Evolutionary conservation across 2,329 filamentous ascomycete genomes (phyloP), one percentile per base, ranked within the genome.

Genomic region (Waltergamsia citrina): DNA sequence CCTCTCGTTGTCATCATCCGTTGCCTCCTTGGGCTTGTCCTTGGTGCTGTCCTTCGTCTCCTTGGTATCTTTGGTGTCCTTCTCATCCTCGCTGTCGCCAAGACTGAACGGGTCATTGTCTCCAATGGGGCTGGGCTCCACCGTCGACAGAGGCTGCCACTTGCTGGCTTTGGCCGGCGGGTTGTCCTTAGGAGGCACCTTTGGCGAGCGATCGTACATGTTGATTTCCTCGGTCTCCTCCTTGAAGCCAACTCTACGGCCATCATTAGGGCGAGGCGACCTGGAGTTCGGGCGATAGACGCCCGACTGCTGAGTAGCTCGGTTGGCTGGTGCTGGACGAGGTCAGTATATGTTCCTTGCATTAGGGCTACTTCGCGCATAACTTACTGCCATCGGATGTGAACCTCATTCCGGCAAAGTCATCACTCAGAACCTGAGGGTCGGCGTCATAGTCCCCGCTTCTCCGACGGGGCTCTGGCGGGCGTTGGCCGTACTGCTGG

Each of bases 51-150:
- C 57, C 47, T 69, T 67, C 36, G 59, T 56, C 35, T 62, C 57
- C 44, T 46, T 48, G 24, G 41, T 32, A 23, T 60, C 33, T 31
- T 37, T 35, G 31, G 78, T 79, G 29, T 72, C 69, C 60, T 87
- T 92, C 58, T 98, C 92, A 45, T 94, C 88, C 45, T 96, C 90
- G 50, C 86, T 94, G 47, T 96, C 90, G 5, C 92, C 92, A 11
- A 98, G 71, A 50, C 87, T 95, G 62, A 98, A 98, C 0, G 92
- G 92, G 51, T 98, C 92, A 48, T 94, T 90, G 46, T 96, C 87
- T 10, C 74, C 71, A 41, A 94, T 82, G 11, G 90, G 88, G 42
- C 75, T 81, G 2, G 88, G 86, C 32, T 93, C 43, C 11, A 95
- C 78, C 0, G 81, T 72, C 10, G 88, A 86, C 46, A 98, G 65